Evolutionary conservation across 73 alveolate genomes (phyloP).

Genomic region (Paramecium biaurelia): DNA sequence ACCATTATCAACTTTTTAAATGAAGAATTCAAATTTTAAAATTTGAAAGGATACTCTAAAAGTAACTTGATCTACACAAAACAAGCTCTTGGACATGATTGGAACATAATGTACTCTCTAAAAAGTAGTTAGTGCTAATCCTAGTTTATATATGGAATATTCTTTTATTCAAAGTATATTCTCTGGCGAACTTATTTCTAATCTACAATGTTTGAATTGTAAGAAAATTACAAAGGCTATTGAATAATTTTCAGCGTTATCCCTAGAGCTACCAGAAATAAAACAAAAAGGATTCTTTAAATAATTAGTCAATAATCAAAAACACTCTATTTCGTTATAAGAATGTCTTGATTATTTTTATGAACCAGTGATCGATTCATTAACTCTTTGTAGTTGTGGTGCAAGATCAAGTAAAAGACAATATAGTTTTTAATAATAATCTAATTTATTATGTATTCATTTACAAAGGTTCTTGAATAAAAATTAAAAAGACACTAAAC

Average conservation of each 20-base stretch:
- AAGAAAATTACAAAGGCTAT: neutral
- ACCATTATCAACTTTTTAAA: neutral
- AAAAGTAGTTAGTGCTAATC: conserved; percentile 12
- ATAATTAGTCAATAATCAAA: neutral
- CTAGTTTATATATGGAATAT: conserved; percentile 20
- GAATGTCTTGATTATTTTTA: conserved; percentile 42
- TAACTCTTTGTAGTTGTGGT: neutral
- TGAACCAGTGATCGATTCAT: conserved; percentile 33
- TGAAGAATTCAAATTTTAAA: conserved; percentile 37
- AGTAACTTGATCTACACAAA: neutral
- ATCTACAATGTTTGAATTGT: conserved; percentile 9
- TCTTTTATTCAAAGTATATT: conserved; percentile 36
- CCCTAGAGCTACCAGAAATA: conserved; percentile 16
- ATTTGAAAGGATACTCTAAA: neutral
- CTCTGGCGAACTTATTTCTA: conserved; percentile 35
- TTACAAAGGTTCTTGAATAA: conserved; percentile 2
- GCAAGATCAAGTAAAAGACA: neutral
- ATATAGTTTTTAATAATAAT: conserved; percentile 1
- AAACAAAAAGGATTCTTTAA: neutral
- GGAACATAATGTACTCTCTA: conserved; percentile 45
- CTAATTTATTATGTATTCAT: conserved; percentile 41
- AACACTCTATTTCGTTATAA: neutral
- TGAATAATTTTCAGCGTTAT: conserved; percentile 21
- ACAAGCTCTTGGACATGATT: neutral
- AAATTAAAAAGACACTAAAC: neutral